A percentile compares a stretch with the other conserved stretches of the same genome.
Conservation (phyloP, 106 monocot species). For the Dendrobium chrysotoxum region DNA sequence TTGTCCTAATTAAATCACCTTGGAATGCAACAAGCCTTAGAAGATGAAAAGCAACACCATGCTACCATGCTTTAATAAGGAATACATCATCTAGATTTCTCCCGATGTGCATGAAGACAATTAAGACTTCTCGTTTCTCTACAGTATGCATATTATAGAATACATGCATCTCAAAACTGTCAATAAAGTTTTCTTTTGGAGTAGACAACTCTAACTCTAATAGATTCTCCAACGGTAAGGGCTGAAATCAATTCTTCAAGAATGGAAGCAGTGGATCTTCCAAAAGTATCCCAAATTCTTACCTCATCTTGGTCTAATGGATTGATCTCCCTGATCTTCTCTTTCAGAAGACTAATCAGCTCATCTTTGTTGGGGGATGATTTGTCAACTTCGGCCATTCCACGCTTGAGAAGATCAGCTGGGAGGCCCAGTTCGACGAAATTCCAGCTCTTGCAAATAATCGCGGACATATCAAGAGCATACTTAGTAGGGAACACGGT, state of each 20-base stretch:
- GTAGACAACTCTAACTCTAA: too few relatives aligned
- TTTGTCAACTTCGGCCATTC: conserved; percentile 37
- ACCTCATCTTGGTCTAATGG: too few relatives aligned
- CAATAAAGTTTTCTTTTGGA: too few relatives aligned
- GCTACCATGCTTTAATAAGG: conserved; percentile 97
- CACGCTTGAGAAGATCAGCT: conserved; percentile 72
- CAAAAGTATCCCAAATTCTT: too few relatives aligned
- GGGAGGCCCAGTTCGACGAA: conserved; percentile 67
- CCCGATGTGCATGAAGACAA: conserved; percentile 84
- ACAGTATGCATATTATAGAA: conserved; percentile 86
- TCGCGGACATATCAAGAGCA: conserved; percentile 47
- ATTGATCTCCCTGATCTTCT: too few relatives aligned
- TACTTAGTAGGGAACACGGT: conserved; percentile 47
- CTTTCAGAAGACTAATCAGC: too few relatives aligned
- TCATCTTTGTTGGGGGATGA: too few relatives aligned
- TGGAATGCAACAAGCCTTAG: too few relatives aligned
- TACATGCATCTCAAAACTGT: conserved; percentile 99
- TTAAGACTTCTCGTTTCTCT: conserved; percentile 93
- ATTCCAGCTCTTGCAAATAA: conserved; percentile 64
- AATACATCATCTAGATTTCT: conserved; percentile 91
- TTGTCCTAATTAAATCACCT: too few relatives aligned
- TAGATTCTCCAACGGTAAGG: too few relatives aligned
- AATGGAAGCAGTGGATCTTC: too few relatives aligned
- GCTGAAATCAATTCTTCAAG: too few relatives aligned
- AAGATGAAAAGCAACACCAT: conserved; percentile 82